Percentiles rank a stretch among this genome's conserved stretches.
phyloP scores from a whole-genome alignment of 2,329 filamentous ascomycete species.

The Diplocarpon rosae region DNA sequence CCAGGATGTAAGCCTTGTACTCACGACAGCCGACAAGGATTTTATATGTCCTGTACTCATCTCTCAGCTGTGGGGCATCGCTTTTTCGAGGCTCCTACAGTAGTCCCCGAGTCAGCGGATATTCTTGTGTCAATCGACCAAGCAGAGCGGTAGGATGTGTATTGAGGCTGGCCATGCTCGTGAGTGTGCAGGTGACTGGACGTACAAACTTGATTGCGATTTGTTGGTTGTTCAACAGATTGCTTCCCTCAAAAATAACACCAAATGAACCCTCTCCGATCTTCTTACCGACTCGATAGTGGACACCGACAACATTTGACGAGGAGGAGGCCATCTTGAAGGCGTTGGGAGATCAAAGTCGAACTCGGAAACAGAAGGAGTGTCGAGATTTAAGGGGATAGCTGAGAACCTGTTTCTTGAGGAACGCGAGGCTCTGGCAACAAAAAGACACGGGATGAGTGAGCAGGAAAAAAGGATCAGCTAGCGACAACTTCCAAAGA shows the following conservation, averaged over 20 bases:
- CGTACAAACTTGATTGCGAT: slow-evolving; percentile 98
- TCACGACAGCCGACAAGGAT: slow-evolving; percentile 97
- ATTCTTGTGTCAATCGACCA: background rate
- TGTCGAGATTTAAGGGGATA: slow-evolving; percentile 12
- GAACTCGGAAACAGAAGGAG: slow-evolving; percentile 13
- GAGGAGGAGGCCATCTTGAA: slow-evolving; percentile 27
- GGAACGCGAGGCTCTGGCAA: slow-evolving; percentile 11
- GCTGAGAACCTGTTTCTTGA: slow-evolving; percentile 6
- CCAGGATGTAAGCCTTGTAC: slow-evolving; percentile 33
- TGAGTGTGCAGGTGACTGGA: slow-evolving; percentile 23
- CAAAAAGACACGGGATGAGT: slow-evolving; percentile 18
- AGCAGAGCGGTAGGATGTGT: background rate
- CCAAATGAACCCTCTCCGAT: slow-evolving; percentile 88
- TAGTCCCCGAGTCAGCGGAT: background rate
- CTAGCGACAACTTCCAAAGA: slow-evolving; percentile 1
- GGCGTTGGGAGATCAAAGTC: slow-evolving; percentile 13
- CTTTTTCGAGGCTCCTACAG: slow-evolving; percentile 90
- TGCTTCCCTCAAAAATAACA: slow-evolving; percentile 98
- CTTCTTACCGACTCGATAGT: slow-evolving; percentile 98
- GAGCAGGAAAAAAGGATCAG: slow-evolving; percentile 9
- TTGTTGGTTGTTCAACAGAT: slow-evolving; percentile 96
- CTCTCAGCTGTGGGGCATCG: slow-evolving; percentile 91
- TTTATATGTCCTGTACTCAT: slow-evolving; percentile 99
- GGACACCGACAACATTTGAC: slow-evolving; percentile 95
- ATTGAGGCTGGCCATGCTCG: background rate